Evolutionary conservation across 129 eudicot species (phyloP).

Genomic region (Flaveria bidentis): DNA sequence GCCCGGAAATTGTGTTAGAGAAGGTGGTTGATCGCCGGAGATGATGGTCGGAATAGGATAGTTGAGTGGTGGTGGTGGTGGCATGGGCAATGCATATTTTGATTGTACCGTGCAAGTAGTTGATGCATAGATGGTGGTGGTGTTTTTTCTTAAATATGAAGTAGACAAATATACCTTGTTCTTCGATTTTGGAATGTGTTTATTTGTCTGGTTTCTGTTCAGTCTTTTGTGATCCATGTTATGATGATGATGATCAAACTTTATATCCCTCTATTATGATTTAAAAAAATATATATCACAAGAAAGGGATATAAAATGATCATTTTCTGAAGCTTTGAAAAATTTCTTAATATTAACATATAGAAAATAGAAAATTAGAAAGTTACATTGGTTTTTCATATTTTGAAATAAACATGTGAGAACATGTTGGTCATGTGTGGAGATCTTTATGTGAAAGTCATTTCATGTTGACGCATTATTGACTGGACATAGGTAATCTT

Average conservation of each 20-base stretch:
- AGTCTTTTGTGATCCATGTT: background rate
- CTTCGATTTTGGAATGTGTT: conserved; percentile 26
- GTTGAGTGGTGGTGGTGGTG: background rate
- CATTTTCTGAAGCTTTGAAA: no score
- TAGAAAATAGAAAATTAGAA: no score
- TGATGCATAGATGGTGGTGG: background rate
- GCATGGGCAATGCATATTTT: background rate
- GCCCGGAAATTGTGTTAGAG: conserved; percentile 61
- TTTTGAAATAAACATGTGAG: no score
- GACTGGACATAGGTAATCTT: no score
- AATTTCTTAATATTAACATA: no score
- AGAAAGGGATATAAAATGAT: no score
- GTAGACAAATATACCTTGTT: conserved; percentile 21
- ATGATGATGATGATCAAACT: background rate
- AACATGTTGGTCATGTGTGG: no score
- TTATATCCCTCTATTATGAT: no score
- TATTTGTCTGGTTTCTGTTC: conserved; percentile 6
- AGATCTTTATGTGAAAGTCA: no score
- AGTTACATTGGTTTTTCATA: no score
- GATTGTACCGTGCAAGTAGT: conserved; percentile 24
- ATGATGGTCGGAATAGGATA: background rate
- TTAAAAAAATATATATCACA: no score
- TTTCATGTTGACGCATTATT: no score
- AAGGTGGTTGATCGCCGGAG: conserved; percentile 28
- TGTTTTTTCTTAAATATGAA: background rate